Evolutionary conservation across 2,329 filamentous ascomycete genomes (phyloP), one percentile per base, ranked within the genome.

Genomic region (Penicillium sclerotiorum): DNA sequence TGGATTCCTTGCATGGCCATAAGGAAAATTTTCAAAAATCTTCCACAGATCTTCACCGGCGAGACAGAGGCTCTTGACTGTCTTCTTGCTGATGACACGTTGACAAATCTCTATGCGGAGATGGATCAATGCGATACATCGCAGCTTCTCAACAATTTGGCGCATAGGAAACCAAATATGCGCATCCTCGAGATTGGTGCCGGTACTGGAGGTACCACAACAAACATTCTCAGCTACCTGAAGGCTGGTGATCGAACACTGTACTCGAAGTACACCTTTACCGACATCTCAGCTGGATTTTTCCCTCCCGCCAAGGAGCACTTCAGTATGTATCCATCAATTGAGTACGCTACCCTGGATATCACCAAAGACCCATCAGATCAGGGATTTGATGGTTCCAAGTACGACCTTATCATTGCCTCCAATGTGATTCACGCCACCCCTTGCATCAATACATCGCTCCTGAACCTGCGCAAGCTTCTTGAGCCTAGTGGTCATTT

Each of bases 401-500:
- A 48, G 5, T 73, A 64, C 46, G 69, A 73, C 27, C 53, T 73
- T 1, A 58, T 73, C 6, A 55, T 72, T 21, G 70, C 70, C 1
- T 59, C 63, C 3, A 68, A 70, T 50, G 68, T 64, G 6, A 45
- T 64, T 2, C 63, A 62, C 36, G 61, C 56, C 2, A 64, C 61
- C 1, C 39, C 53, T 4, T 52, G 25, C 8, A 42, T 70, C 2
- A 49, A 57, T 4, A 55, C 55, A n/a, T 61, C 60, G 6, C 41
- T 70, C 25, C 36, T n/a, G 1, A 59, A 69, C 47, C 53, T 70
- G 0, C 56, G 57, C 3, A 50, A 49, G 5, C 53, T 72, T 9
- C 58, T 72, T 1, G 55, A 55, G 18, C 73, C 78, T 0, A 76
- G 73, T 1, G 79, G 79, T 0, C 71, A 74, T 30, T 60, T 82